These are phyloP conservation scores for Biscogniauxia marginata DNA, from an alignment of 2,329 filamentous ascomycete genomes.

Conservation along the genomic window DNA sequence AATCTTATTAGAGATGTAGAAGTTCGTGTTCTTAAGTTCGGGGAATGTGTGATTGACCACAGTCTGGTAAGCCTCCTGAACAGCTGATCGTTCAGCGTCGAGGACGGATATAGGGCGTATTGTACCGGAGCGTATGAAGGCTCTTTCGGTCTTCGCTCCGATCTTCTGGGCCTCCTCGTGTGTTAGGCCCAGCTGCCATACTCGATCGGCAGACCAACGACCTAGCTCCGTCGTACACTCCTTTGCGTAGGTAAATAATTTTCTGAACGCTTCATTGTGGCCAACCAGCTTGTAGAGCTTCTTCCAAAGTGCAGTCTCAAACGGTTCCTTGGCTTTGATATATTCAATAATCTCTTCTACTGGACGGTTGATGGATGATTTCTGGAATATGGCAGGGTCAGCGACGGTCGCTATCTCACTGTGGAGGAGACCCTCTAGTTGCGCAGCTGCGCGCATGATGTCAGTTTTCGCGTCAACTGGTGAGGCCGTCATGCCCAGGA, in stretches of 20 bases:
- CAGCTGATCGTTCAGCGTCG: conserved; percentile 32
- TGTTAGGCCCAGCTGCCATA: conserved; percentile 71
- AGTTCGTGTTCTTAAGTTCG: conserved; percentile 28
- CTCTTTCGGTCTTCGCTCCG: conserved; percentile 52
- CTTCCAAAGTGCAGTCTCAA: conserved; percentile 64
- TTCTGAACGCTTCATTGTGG: conserved; percentile 47
- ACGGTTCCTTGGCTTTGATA: conserved; percentile 44
- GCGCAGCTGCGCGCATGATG: conserved; percentile 65
- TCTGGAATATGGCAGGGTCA: conserved; percentile 54
- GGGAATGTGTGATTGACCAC: conserved; percentile 52
- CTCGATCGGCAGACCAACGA: conserved; percentile 78
- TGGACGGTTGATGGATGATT: conserved; percentile 55
- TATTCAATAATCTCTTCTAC: conserved; percentile 59
- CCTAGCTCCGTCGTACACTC: conserved; percentile 68
- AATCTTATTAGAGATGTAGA: conserved; percentile 71
- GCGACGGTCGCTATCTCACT: conserved; percentile 77
- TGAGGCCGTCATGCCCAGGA: conserved; percentile 97
- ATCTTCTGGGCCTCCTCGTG: conserved; percentile 62
- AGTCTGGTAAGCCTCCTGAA: conserved; percentile 58
- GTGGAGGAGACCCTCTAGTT: conserved; percentile 75
- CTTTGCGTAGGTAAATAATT: conserved; percentile 58
- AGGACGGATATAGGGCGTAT: conserved; percentile 23
- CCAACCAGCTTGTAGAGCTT: conserved; percentile 49
- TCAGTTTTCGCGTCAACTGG: conserved; percentile 83
- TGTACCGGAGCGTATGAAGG: conserved; percentile 32